Evolutionary conservation across 2,329 filamentous ascomycete species (phyloP).

Genomic region (Zarea fungicola): DNA sequence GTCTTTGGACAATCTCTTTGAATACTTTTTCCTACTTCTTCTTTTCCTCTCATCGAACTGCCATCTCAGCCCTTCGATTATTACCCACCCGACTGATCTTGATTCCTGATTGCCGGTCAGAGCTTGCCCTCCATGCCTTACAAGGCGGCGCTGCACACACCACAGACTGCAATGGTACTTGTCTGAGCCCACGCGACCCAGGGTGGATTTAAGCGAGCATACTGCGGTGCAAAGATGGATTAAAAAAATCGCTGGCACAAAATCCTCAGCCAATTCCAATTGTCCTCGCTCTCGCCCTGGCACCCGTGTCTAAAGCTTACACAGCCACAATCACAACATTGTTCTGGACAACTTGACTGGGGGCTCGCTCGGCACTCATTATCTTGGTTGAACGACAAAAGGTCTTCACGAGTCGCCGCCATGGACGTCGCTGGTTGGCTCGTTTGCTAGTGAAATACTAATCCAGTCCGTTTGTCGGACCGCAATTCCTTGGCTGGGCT

Average conservation of each 20-base stretch:
- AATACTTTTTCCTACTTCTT: not conserved
- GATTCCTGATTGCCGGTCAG: not conserved
- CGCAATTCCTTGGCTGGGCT: not conserved
- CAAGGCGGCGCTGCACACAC: not conserved
- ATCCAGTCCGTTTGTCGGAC: conserved; percentile 9
- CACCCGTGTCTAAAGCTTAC: not conserved
- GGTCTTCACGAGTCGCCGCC: not conserved
- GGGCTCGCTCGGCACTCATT: not conserved
- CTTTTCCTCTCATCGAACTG: not conserved
- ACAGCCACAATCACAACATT: conserved; percentile 5
- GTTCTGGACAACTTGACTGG: not conserved
- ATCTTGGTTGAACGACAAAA: not conserved
- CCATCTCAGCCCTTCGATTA: not conserved
- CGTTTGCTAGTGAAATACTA: not conserved
- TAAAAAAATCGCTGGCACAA: too few species aligned
- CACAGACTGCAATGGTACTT: not conserved
- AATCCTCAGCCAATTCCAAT: too few species aligned
- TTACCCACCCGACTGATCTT: not conserved
- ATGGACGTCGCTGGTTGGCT: not conserved
- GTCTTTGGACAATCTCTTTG: not conserved
- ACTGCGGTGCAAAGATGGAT: too few species aligned
- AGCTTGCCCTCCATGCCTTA: conserved; percentile 5
- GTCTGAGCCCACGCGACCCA: conserved; percentile 7
- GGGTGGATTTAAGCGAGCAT: too few species aligned
- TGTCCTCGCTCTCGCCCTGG: too few species aligned